Evolutionary conservation across 257 asterid species (phyloP), one percentile per base, ranked within the genome.

Genomic region (Plantago ovata): DNA sequence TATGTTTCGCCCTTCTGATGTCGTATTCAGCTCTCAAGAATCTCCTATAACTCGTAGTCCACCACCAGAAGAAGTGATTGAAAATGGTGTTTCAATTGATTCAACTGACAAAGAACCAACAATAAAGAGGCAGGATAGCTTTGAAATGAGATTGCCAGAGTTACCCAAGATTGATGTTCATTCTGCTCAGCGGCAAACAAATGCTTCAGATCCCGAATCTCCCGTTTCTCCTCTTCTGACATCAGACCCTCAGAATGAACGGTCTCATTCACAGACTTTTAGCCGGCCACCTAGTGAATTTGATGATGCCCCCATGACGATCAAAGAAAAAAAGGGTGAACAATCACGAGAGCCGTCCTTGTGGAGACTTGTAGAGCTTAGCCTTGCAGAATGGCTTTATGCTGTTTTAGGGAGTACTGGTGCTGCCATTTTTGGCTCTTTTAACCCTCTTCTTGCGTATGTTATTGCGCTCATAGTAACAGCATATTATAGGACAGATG

Each of bases 151-250:
- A 72, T 82, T 93, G 22, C 98, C 98, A 10, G 94, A 93, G 55
- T 75, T 93, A 67, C 98, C 97, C 69, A 93, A 82, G 87, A 85
- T 93, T 71, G 97, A 88, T 28, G 95, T 93, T 61, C 91, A 84
- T 46, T 74, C 96, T 66, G 80, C 83, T 56, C 84, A 85, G 72
- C 79, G 83, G 53, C 94, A 84, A 70, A 77, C 75, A 58, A 73
- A 72, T 69, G 72, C 76, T 56, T 86, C 98, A 32, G 95, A 84
- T 75, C 98, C 98, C 12, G 98, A 93, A 73, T 93, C 98, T 58
- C 98, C 98, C 13, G 89, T 93, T 71, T 93, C 98, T 20, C 98
- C 96, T n/a, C 94, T 93, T 63, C 77, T 93, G 87, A 93, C 97
- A 68, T 93, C 98, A 49, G 98, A 93, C 69, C 98, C 98, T 6